Evolutionary conservation across 805 yeast genomes (phyloP), one percentile per base, ranked within the genome.

Genomic region (Teunomyces lycoperdinae): DNA sequence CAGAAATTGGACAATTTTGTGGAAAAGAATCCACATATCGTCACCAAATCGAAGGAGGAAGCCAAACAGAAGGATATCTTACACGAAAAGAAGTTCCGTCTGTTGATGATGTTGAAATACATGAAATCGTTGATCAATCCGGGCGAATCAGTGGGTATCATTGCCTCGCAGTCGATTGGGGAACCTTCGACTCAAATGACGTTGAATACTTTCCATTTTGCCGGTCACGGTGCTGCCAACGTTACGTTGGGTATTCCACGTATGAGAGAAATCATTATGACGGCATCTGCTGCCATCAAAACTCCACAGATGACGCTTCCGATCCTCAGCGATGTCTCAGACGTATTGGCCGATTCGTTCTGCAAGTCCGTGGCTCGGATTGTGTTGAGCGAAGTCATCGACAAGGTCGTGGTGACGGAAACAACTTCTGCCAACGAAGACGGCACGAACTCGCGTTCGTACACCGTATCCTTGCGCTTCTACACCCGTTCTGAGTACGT

Each of bases 171-270:
- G 73, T 90, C 97, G 46, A 85, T 94, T 67, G 99, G 99, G 72
- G 99, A 94, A 71, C 99, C 99, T 44, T 89, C 97, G 4, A 94
- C 99, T 3, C 99, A 94, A 76, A 94, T 94, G 99, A 94, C 99
- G 13, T 80, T 89, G 62, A 89, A 89, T 68, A 89, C 96, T 42
- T 89, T 89, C 89, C 96, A 94, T 77, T 94, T 94, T 64, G 99
- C 99, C 60, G 99, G 99, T 68, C 99, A 95, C 74, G 99, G 99
- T 83, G 99, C 99, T 49, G 99, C 99, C 41, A 94, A 94, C 71
- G 99, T 94, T 55, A 94, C 99, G 0, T 79, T 94, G 61, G 99
- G 99, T 87, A 94, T 94, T 65, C 99, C 99, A 36, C 96, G 99
- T 82, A 84, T 94, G 89, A 87, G 99, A 82, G 99, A 94, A 80